Percentiles rank a stretch among this genome's conserved stretches.
Evolutionary conservation across 352 stramenopile species (phyloP).

Genomic region (Phytophthora podocarpi): DNA sequence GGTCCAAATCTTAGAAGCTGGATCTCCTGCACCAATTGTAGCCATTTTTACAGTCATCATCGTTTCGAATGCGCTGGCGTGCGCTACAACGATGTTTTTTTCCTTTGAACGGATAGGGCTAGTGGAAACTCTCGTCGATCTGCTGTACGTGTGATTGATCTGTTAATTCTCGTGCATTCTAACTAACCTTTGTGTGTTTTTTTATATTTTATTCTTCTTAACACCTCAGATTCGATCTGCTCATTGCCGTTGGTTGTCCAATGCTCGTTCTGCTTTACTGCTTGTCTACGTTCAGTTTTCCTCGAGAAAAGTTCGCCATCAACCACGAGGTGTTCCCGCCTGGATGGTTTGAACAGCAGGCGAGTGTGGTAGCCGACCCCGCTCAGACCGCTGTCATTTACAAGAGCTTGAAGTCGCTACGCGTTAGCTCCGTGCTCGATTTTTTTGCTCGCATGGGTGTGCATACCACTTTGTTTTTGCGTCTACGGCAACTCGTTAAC

Average conservation of each 20-base stretch:
- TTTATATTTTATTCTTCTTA: not conserved
- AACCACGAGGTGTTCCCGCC: slow-evolving; percentile 40
- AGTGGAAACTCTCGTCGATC: slow-evolving; percentile 14
- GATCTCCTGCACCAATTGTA: slow-evolving; percentile 21
- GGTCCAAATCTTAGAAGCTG: slow-evolving; percentile 25
- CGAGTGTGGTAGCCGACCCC: slow-evolving; percentile 31
- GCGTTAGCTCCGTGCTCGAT: slow-evolving; percentile 27
- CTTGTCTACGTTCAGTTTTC: slow-evolving; percentile 37
- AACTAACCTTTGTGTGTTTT: not conserved
- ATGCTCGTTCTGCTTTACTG: slow-evolving; percentile 41
- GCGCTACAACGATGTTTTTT: slow-evolving; percentile 24
- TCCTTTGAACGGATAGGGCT: slow-evolving; percentile 9
- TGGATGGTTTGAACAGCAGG: slow-evolving; percentile 34
- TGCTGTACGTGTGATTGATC: slow-evolving; percentile 1
- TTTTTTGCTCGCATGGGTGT: slow-evolving; percentile 38
- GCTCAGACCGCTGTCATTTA: slow-evolving; percentile 31
- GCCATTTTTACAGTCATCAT: slow-evolving; percentile 27
- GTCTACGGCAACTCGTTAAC: slow-evolving; percentile 15
- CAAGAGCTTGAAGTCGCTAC: slow-evolving; percentile 39
- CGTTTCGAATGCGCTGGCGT: slow-evolving; percentile 17
- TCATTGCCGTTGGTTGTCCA: slow-evolving; percentile 39
- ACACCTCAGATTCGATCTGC: slow-evolving; percentile 39
- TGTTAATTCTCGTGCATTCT: not conserved
- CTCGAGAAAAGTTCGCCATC: slow-evolving; percentile 33
- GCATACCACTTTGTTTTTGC: slow-evolving; percentile 26